Evolutionary conservation across 1,139 yeast species (phyloP), one percentile per base, ranked within the genome.

Genomic region (Magnusiomyces magnusii): DNA sequence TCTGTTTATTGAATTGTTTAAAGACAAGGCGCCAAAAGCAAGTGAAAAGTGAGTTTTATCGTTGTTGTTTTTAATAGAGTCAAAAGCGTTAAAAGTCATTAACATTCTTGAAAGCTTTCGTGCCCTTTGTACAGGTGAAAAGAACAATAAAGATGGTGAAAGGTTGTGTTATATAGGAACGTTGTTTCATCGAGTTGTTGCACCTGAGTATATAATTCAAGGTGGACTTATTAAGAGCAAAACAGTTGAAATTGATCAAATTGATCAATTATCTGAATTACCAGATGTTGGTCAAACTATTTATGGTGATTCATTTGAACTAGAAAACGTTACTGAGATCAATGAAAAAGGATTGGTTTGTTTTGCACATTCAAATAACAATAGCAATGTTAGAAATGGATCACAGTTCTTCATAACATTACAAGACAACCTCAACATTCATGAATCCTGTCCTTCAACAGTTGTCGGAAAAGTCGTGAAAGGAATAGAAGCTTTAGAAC

Each of bases 391-490:
- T n/a, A 39, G 17, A 39, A 53, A 53, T 25, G 55, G 55, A 19
- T 82, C 91, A 0, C 96, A 87, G 68, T 89, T 90, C 68, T 88
- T 89, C 69, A 85, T 90, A 63, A 82, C 76, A 79, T 86, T 56
- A 24, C 54, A 41, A 65, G 66, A 41, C 63, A 62, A 0, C 79
- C 24, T 58, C 5, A 44, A 83, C n/a, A 57, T 57, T 36, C 25
- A 53, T 21, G 53, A 62, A 62, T 28, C 19, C 7, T 53, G 86
- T 0, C 81, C 82, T 63, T 86, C 85, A 65, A 77, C 88, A 0
- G 85, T 87, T 0, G 84, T 91, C 71, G 97, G 97, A 0, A 75
- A 70, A 57, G 79, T 80, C 0, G 63, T 78, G 9, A 76, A 79
- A 58, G 96, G 96, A 0, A 85, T 87, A 69, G 83, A 91, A 0